phyloP scores from a whole-genome alignment of 2,329 filamentous ascomycete genomes.

The Gnomoniopsis sp. region DNA sequence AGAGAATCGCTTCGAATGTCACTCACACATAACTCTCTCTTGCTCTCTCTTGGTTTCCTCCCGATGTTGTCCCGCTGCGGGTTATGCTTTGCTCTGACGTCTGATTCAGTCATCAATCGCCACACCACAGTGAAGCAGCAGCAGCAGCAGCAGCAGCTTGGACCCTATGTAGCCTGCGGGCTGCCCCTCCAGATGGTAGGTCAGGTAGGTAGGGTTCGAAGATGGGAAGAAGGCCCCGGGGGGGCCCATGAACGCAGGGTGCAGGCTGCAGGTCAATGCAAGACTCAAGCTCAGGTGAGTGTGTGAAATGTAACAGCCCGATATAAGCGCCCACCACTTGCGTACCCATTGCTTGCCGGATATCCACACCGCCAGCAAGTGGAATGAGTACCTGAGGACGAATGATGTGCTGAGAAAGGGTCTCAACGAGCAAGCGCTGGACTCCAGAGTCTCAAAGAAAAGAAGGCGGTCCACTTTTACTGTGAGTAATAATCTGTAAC shows the following conservation, averaged over 20 bases:
- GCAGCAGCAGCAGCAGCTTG: background rate
- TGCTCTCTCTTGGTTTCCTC: too few relatives aligned
- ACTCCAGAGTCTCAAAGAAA: background rate
- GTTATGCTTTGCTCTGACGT: background rate
- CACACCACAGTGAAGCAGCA: background rate
- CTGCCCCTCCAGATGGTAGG: slow-evolving; percentile 17
- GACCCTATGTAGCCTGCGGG: background rate
- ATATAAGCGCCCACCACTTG: slow-evolving; percentile 15
- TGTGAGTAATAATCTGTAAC: slow-evolving; percentile 15
- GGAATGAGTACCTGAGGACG: background rate
- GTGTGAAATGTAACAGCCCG: background rate
- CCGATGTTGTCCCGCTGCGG: background rate
- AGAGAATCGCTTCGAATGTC: background rate
- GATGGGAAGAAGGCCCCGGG: too few relatives aligned
- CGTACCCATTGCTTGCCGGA: slow-evolving; percentile 2
- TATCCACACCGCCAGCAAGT: background rate
- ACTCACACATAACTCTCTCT: too few relatives aligned
- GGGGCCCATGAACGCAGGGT: background rate
- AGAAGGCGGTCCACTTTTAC: background rate
- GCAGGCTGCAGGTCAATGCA: slow-evolving; percentile 3
- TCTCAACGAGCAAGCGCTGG: background rate
- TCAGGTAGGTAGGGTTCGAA: background rate
- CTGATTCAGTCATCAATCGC: background rate
- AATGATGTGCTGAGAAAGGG: background rate
- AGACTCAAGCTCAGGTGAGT: background rate